phyloP scores from a whole-genome alignment of 306 rosid genomes.

The Casuarina equisetifolia region DNA sequence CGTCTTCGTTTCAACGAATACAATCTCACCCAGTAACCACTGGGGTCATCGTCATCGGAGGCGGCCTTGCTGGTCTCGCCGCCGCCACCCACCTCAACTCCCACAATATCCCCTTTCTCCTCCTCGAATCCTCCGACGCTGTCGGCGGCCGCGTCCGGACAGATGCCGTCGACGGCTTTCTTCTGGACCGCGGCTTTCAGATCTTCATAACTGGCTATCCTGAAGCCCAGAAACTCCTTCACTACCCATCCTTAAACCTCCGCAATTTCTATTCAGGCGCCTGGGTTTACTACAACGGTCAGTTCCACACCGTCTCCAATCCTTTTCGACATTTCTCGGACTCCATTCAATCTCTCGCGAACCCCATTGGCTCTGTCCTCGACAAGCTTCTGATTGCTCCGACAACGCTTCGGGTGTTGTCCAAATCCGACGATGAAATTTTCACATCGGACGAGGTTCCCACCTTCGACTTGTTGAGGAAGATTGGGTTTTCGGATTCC shows the following conservation, averaged over 20 bases:
- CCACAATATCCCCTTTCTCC: constrained; percentile 62
- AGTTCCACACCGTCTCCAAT: constrained; percentile 84
- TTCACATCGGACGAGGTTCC: constrained; percentile 46
- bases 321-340: constrained; percentile 70
- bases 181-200: constrained; percentile 87
- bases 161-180: constrained; percentile 69
- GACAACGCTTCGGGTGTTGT: constrained; percentile 48
- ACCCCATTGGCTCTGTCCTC: constrained; percentile 63
- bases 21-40: constrained; percentile 27
- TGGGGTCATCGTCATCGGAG: constrained; percentile 67
- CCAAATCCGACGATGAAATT: constrained; percentile 54
- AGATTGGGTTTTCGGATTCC: constrained; percentile 65
- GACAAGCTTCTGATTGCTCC: constrained; percentile 71
- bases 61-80: constrained; percentile 84
- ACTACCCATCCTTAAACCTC: constrained; percentile 59
- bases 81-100: constrained; percentile 74
- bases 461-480: constrained; percentile 51
- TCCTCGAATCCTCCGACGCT: constrained; percentile 71
- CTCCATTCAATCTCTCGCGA: constrained; percentile 52
- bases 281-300: constrained; percentile 47
- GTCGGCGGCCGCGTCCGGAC: constrained; percentile 87
- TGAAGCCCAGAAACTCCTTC: constrained; percentile 70
- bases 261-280: constrained; percentile 79
- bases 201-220: constrained; percentile 94
- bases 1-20: constrained; percentile 26